A percentile compares a stretch with the other conserved stretches of the same genome.
Evolutionary conservation across 257 asterid genomes (phyloP).

Genomic region (Nyctanthes arbortristis): DNA sequence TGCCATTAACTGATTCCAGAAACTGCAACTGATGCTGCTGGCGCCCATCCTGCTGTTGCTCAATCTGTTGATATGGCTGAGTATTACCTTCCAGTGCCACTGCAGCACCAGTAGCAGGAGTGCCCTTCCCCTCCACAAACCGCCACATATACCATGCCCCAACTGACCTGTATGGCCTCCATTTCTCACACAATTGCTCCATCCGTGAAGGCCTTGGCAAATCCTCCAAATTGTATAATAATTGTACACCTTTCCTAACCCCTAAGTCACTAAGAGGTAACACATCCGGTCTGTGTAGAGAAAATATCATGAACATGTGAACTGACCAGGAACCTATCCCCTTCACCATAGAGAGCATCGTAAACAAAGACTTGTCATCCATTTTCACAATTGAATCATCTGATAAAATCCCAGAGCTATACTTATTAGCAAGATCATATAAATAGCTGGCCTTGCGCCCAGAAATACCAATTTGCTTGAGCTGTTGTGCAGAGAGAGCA

Average conservation of each 20-base stretch:
- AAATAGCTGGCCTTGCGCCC: constrained; percentile 86
- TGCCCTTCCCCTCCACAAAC: constrained; percentile 71
- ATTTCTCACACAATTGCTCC: constrained; percentile 87
- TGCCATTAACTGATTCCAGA: constrained; percentile 75
- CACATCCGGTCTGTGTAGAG: constrained; percentile 90
- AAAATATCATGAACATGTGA: constrained; percentile 94
- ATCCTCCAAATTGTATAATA: constrained; percentile 72
- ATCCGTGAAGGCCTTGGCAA: constrained; percentile 85
- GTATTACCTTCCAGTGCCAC: constrained; percentile 41
- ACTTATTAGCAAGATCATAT: constrained; percentile 77
- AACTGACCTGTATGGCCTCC: constrained; percentile 92
- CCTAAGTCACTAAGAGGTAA: constrained; percentile 87
- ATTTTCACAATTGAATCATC: constrained; percentile 77
- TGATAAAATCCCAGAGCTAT: constrained; percentile 68
- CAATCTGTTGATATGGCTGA: constrained; percentile 77
- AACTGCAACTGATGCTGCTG: constrained; percentile 77
- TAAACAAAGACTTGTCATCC: constrained; percentile 87
- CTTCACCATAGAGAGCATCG: constrained; percentile 93
- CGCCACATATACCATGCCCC: constrained; percentile 99
- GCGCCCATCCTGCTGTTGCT: constrained; percentile 52
- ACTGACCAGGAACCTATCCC: constrained; percentile 99
- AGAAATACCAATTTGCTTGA: constrained; percentile 87
- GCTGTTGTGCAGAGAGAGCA: constrained; percentile 69
- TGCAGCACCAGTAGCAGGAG: constrained; percentile 42
- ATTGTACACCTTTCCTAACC: constrained; percentile 93